phyloP scores from a whole-genome alignment of 1,284 basidiomycete species.

The Neolentinus lepideus region DNA sequence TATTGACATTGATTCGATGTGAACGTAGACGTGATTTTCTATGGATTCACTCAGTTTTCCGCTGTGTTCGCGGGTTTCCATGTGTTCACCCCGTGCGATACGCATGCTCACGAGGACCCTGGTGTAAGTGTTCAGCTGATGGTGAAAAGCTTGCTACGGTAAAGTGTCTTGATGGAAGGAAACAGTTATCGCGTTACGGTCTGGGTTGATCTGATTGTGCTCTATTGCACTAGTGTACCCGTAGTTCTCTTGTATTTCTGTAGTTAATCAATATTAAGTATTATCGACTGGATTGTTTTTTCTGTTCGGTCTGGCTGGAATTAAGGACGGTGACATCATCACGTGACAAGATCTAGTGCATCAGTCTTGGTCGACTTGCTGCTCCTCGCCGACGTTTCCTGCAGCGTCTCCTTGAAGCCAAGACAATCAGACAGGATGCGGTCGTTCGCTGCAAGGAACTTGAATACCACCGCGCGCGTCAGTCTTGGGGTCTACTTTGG shows the following conservation, averaged over 20 bases:
- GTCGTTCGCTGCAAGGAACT: too few species aligned
- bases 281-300: too few species aligned
- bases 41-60: slow-evolving; percentile 1
- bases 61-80: neutral
- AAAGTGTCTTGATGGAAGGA: neutral
- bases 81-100: neutral
- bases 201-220: neutral
- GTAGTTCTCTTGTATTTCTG: neutral
- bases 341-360: too few species aligned
- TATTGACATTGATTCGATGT: neutral
- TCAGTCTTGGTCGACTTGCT: too few species aligned
- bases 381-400: too few species aligned
- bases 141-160: neutral
- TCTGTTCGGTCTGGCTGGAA: too few species aligned
- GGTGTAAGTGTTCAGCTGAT: neutral
- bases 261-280: too few species aligned
- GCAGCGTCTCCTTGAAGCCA: too few species aligned
- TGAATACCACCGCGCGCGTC: too few species aligned
- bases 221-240: neutral
- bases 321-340: too few species aligned
- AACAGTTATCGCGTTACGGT: neutral
- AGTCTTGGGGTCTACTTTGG: too few species aligned
- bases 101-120: neutral
- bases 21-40: neutral
- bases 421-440: too few species aligned